A percentile compares a stretch with the other conserved stretches of the same genome.
Conservation (phyloP, 371 early-diverging fungal genomes). For the Gilbertella persicaria region DNA sequence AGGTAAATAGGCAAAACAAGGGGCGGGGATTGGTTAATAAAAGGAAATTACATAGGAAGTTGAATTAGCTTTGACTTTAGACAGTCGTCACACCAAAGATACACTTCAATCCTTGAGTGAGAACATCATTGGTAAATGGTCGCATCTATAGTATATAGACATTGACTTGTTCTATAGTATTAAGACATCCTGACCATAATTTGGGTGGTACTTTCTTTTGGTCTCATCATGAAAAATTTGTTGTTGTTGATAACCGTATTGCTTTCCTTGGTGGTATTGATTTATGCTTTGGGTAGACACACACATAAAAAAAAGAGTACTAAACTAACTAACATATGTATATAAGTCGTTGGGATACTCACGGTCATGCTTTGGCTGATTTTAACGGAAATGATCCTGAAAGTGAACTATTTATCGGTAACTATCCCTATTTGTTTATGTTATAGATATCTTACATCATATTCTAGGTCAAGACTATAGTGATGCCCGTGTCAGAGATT, state of each 20-base stretch:
- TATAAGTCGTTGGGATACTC: constrained; percentile 82
- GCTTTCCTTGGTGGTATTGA: constrained; percentile 96
- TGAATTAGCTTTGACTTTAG: constrained; percentile 74
- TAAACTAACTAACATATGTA: not conserved
- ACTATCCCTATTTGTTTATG: not conserved
- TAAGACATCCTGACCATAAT: constrained; percentile 84
- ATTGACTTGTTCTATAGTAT: constrained; percentile 48
- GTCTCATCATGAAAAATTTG: constrained; percentile 73
- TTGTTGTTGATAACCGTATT: constrained; percentile 80
- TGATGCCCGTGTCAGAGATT: constrained; percentile 91
- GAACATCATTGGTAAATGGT: constrained; percentile 67
- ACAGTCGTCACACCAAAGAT: constrained; percentile 82
- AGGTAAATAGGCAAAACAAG: constrained; percentile 35
- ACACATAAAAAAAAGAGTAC: not conserved
- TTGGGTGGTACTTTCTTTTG: constrained; percentile 80
- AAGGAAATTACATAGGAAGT: constrained; percentile 63
- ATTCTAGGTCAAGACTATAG: constrained; percentile 83
- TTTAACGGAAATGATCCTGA: constrained; percentile 33
- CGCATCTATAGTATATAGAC: not conserved
- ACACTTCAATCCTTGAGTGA: constrained; percentile 73
- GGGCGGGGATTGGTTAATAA: constrained; percentile 2
- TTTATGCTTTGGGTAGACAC: constrained; percentile 77
- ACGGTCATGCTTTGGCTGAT: constrained; percentile 82
- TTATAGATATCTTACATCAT: not conserved
- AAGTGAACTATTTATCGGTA: constrained; percentile 46